phyloP scores from a whole-genome alignment of 805 yeast genomes.

The Hanseniaspora guilliermondii region DNA sequence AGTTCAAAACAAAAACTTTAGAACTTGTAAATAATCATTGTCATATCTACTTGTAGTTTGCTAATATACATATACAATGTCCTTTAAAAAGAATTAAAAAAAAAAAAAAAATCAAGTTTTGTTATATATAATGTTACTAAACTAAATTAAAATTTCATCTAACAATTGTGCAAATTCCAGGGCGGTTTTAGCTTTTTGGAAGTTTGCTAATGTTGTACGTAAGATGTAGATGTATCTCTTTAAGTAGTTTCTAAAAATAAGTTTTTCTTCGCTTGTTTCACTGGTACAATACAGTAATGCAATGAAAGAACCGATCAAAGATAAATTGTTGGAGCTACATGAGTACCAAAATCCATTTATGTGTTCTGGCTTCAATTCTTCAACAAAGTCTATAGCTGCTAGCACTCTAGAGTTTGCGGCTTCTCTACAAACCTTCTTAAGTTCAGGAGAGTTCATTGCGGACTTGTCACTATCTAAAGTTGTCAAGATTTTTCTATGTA shows the following conservation, averaged over 20 bases:
- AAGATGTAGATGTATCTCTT: slow-evolving; percentile 67
- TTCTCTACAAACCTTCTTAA: slow-evolving; percentile 57
- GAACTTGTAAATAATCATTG: too few relatives aligned
- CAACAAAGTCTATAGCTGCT: slow-evolving; percentile 71
- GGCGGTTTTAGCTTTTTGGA: slow-evolving; percentile 68
- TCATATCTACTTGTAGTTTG: too few relatives aligned
- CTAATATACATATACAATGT: too few relatives aligned
- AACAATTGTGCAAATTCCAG: slow-evolving; percentile 26
- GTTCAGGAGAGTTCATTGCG: slow-evolving; percentile 34
- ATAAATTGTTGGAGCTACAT: slow-evolving; percentile 62
- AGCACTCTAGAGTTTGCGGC: slow-evolving; percentile 74
- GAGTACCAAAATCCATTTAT: slow-evolving; percentile 85
- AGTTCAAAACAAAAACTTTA: too few relatives aligned
- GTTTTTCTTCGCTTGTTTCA: slow-evolving; percentile 46
- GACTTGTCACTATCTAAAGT: slow-evolving; percentile 29
- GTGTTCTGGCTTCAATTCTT: slow-evolving; percentile 67
- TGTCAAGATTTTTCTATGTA: slow-evolving; percentile 66
- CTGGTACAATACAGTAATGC: slow-evolving; percentile 65
- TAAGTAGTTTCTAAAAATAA: slow-evolving; percentile 52
- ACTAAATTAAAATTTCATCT: slow-evolving; percentile 12
- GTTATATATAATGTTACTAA: background rate
- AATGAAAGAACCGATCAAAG: slow-evolving; percentile 80
- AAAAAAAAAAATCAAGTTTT: too few relatives aligned
- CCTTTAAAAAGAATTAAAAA: too few relatives aligned
- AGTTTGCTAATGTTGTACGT: slow-evolving; percentile 61